Evolutionary conservation across 1,284 basidiomycete genomes (phyloP), one percentile per base, ranked within the genome.

Genomic region (Salmacisia buchloeana): DNA sequence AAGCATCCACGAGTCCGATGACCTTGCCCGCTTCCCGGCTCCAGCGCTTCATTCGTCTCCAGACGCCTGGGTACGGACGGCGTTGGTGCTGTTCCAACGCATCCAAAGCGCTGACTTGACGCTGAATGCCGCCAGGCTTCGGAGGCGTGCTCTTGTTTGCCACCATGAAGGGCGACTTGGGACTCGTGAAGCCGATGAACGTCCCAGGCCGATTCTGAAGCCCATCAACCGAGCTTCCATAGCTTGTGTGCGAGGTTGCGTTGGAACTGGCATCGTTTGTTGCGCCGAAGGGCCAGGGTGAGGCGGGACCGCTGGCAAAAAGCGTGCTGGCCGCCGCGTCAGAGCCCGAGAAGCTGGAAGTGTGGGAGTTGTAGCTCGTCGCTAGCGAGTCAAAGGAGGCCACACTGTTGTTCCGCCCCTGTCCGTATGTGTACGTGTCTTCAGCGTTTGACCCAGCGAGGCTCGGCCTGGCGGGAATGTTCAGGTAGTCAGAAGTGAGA

Each of bases 41-140:
- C 77, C 77, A 79, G 21, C 77, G 68, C 66, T 79, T 79, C 61
- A 74, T 67, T 23, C 77, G 63, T 21, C 77, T 69, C 77, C 77
- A 79, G 9, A 79, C 74, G 23, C 77, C 77, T 0, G 76, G 77
- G 38, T 79, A 79, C 2, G 77, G 77, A 0, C 66, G 69, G 21
- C 66, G 64, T 9, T 54, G 49, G 21, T 54, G 49, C 27, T 54
- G 63, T 59, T 31, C 56, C 62, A 13, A 18, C 27, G 49, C 34
- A 58, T 58, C 56, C 5, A 38, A 36, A 0, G 33, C 35, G 9
- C 62, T 63, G 15, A 54, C 31, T 12, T 27, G 34, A 6, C 49
- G 25, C 15, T 31, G 18, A 15, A 29, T 27, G 23, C 56, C 67
- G 18, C 72, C 58, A 2, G 71, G 69, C 10, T 72, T 63, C 27